phyloP scores from a whole-genome alignment of 371 early-diverging fungal species.

The Apophysomyces elegans region DNA sequence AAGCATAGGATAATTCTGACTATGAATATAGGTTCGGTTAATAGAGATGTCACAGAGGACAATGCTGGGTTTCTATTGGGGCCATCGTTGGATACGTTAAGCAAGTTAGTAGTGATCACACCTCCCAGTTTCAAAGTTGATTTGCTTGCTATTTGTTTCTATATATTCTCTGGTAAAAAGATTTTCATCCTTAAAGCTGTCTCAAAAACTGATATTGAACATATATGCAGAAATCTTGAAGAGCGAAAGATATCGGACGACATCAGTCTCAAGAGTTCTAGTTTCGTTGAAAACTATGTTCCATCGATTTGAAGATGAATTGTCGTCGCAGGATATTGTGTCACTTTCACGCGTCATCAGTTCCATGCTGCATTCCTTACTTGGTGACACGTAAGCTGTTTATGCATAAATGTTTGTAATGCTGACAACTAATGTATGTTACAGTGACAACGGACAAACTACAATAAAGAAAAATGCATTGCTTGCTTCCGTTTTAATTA shows the following conservation, averaged over 20 bases:
- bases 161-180: slow-evolving; percentile 40
- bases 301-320: slow-evolving; percentile 35
- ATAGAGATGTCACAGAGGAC: slow-evolving; percentile 20
- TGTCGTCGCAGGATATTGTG: slow-evolving; percentile 26
- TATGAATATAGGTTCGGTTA: neutral
- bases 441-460: slow-evolving; percentile 11
- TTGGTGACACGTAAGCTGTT: slow-evolving; percentile 18
- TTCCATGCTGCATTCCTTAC: slow-evolving; percentile 38
- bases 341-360: slow-evolving; percentile 37
- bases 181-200: neutral
- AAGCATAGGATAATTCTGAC: neutral
- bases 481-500: slow-evolving; percentile 43
- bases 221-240: slow-evolving; percentile 29
- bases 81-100: slow-evolving; percentile 48
- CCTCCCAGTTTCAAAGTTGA: slow-evolving; percentile 50
- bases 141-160: slow-evolving; percentile 46
- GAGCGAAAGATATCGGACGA: slow-evolving; percentile 32
- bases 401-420: slow-evolving; percentile 3
- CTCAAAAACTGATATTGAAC: neutral
- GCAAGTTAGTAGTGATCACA: slow-evolving; percentile 41
- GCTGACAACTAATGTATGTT: neutral
- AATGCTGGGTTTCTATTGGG: slow-evolving; percentile 32
- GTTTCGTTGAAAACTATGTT: slow-evolving; percentile 47
- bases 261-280: slow-evolving; percentile 46
- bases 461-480: slow-evolving; percentile 42